Evolutionary conservation across 352 stramenopile genomes (phyloP), one percentile per base, ranked within the genome.

Genomic region (Phytophthora lateralis): DNA sequence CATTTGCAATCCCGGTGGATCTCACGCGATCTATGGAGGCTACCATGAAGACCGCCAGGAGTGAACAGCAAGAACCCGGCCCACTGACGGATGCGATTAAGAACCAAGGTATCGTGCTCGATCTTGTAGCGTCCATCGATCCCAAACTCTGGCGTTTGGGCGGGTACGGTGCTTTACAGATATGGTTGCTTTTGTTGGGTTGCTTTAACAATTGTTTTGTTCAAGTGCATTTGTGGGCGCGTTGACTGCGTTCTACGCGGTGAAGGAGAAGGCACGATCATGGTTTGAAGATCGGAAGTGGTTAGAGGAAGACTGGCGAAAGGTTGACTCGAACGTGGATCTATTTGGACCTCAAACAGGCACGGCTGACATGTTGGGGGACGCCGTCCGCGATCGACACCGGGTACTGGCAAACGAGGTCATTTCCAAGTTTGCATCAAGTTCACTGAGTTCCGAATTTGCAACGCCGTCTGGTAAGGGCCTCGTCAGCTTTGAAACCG

Each of bases 231-330:
- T 48, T 46, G 29, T 52, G 4, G 18, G 12, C 18, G 27, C 34
- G 32, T 41, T 48, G 8, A 30, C 32, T 15, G 39, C 14, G 8
- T 65, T 54, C 21, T 39, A 65, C 30, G n/a, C 4, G 34, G 17
- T 59, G 1, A 45, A 58, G 32, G 6, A 4, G 3, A 55, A 54
- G 12, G 17, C 6, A 10, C 30, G 12, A 17, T 8, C 37, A 4
- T 66, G 43, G 59, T 17, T 56, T 17, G 15, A 66, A 51, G 24
- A 60, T 35, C 26, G 45, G 11, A 66, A 51, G 15, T 66, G 59
- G 27, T 18, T 55, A 1, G 59, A 51, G 3, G 14, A 46, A 32
- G 35, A 66, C 8, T 66, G 59, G 43, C 7, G 27, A 18, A 52
- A 30, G 6, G 0, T 66, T 2, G 4, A 18, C 10, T 54, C 57